phyloP scores from a whole-genome alignment of 208 protist species.

The Wallacemonas rigidus region DNA sequence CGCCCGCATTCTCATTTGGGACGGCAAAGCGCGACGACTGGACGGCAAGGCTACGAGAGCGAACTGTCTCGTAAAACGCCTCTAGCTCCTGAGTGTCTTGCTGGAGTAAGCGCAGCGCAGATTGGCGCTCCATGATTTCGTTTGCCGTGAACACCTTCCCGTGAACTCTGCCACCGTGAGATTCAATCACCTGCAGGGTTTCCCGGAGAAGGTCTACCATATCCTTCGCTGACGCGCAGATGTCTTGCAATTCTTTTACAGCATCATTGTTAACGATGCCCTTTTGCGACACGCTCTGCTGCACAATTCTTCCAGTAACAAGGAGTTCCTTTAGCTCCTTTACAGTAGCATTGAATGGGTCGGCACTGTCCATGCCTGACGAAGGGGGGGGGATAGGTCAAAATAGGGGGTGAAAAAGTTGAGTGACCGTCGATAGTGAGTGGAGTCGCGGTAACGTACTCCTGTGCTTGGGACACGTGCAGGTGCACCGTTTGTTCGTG shows the following conservation, averaged over 20 bases:
- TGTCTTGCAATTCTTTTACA: slow-evolving; percentile 41
- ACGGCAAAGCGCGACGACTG: slow-evolving; percentile 4
- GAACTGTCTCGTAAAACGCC: slow-evolving; percentile 33
- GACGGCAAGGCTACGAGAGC: neutral
- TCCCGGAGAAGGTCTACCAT: slow-evolving; percentile 58
- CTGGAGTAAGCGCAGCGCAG: slow-evolving; percentile 61
- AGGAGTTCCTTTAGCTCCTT: slow-evolving; percentile 61
- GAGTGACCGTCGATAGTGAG: slow-evolving; percentile 3
- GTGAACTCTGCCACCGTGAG: slow-evolving; percentile 64
- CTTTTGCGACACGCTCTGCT: slow-evolving; percentile 49
- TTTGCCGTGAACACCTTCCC: slow-evolving; percentile 81
- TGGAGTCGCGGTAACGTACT: neutral
- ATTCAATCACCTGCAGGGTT: slow-evolving; percentile 63
- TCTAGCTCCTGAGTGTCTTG: slow-evolving; percentile 43
- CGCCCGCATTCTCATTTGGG: neutral
- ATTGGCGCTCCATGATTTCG: slow-evolving; percentile 80
- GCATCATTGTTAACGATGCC: slow-evolving; percentile 50
- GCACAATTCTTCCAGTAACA: slow-evolving; percentile 47
- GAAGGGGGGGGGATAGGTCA: neutral
- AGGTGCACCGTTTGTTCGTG: neutral
- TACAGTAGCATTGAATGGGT: slow-evolving; percentile 82
- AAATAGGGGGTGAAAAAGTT: slow-evolving; percentile 2
- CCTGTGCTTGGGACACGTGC: neutral
- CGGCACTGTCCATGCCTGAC: slow-evolving; percentile 19
- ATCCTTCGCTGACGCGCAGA: slow-evolving; percentile 49